Percentiles rank a stretch among this genome's conserved stretches.
phyloP scores from a whole-genome alignment of 2,329 filamentous ascomycete species.

The Xylariales sp. region DNA sequence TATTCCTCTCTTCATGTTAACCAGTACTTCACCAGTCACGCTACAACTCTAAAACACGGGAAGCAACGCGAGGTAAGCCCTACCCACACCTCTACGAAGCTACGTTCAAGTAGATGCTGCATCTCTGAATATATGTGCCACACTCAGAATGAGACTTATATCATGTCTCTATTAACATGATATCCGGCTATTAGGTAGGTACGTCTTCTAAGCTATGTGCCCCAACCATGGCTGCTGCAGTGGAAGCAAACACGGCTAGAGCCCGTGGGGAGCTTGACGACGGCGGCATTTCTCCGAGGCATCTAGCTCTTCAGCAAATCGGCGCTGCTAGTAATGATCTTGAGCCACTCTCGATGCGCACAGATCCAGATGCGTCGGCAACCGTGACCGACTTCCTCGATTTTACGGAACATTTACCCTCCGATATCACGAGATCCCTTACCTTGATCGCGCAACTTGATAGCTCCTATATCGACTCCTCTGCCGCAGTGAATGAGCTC shows the following conservation, averaged over 20 bases:
- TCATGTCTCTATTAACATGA: slow-evolving; percentile 27
- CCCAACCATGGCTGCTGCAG: slow-evolving; percentile 40
- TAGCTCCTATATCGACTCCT: slow-evolving; percentile 66
- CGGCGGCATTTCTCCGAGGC: slow-evolving; percentile 51
- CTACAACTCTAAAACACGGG: slow-evolving; percentile 18
- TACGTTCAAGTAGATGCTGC: background rate
- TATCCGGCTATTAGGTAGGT: slow-evolving; percentile 2
- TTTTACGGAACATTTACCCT: slow-evolving; percentile 75
- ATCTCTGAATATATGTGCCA: background rate
- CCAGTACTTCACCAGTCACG: background rate
- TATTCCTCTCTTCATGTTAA: slow-evolving; percentile 1
- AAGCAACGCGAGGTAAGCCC: slow-evolving; percentile 18
- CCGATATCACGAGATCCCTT: slow-evolving; percentile 73
- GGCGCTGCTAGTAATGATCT: slow-evolving; percentile 52
- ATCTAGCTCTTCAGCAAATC: slow-evolving; percentile 27
- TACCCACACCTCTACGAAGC: slow-evolving; percentile 2
- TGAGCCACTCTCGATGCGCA: slow-evolving; percentile 62
- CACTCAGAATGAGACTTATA: background rate
- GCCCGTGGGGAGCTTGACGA: slow-evolving; percentile 43
- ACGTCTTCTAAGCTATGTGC: slow-evolving; percentile 16
- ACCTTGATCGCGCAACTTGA: slow-evolving; percentile 75
- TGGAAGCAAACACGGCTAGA: slow-evolving; percentile 39
- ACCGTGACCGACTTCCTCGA: slow-evolving; percentile 78
- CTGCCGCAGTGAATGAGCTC: slow-evolving; percentile 65
- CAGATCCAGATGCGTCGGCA: slow-evolving; percentile 74